A percentile compares a stretch with the other conserved stretches of the same genome.
phyloP scores from a whole-genome alignment of 176 grass and related monocot species.

The Carex myosuroides region DNA sequence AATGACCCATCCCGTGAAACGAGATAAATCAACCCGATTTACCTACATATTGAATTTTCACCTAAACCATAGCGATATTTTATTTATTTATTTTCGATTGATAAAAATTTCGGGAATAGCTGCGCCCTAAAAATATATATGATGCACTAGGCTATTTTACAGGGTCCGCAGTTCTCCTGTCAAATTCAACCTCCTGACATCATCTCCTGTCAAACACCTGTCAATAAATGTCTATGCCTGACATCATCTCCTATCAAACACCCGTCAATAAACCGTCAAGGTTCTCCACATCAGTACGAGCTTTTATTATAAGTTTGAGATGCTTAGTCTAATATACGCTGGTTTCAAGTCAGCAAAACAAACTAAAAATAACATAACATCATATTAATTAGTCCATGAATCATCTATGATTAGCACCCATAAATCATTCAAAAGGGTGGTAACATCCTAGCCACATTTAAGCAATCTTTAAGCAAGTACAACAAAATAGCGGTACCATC shows the following conservation, averaged over 20 bases:
- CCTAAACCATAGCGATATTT: too few relatives aligned
- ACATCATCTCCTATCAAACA: neutral
- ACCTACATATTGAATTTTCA: too few relatives aligned
- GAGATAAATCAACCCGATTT: too few relatives aligned
- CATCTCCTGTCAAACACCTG: neutral
- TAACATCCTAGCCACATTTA: neutral
- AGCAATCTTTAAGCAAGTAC: neutral
- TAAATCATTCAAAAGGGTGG: neutral
- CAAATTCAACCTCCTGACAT: too few relatives aligned
- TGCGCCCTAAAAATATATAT: too few relatives aligned
- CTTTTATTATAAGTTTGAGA: neutral
- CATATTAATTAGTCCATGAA: neutral
- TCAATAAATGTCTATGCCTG: neutral
- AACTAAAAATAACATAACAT: neutral
- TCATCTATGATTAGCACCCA: constrained; percentile 15
- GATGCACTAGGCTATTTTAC: too few relatives aligned
- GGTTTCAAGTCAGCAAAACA: neutral
- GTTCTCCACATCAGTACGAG: neutral
- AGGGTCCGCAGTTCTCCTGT: too few relatives aligned
- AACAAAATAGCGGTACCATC: neutral
- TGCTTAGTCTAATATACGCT: neutral
- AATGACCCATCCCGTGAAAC: too few relatives aligned
- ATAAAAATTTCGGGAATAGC: too few relatives aligned
- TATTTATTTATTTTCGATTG: too few relatives aligned
- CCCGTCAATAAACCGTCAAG: neutral